A percentile compares a stretch with the other conserved stretches of the same genome.
phyloP scores from a whole-genome alignment of 805 yeast species.

The Yamadazyma paraphyllophila region DNA sequence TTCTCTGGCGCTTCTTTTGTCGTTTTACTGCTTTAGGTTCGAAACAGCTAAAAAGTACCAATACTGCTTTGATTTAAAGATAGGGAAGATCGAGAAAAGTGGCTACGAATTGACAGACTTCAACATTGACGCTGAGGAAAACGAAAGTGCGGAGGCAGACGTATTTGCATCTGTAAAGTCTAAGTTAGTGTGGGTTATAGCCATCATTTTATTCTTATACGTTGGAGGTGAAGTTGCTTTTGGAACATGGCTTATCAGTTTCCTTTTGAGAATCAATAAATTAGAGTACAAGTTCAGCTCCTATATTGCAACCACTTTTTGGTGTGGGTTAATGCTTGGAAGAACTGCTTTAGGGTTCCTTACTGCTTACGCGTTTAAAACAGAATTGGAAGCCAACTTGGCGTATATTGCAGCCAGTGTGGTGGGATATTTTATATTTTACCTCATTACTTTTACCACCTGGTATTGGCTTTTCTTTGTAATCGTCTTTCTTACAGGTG shows the following conservation, averaged over 20 bases:
- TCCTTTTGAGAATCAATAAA: conserved; percentile 39
- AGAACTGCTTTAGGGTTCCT: conserved; percentile 50
- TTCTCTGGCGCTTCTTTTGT: conserved; percentile 19
- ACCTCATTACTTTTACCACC: conserved; percentile 23
- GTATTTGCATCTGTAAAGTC: conserved; percentile 34
- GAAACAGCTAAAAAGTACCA: conserved; percentile 47
- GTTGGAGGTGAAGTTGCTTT: conserved; percentile 54
- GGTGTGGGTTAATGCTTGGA: conserved; percentile 52
- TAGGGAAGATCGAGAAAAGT: conserved; percentile 9
- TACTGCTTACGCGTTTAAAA: conserved; percentile 47
- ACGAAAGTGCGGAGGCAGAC: not conserved
- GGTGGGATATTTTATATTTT: conserved; percentile 28
- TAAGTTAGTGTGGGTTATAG: conserved; percentile 38
- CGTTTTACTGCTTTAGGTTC: conserved; percentile 30
- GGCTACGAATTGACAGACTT: conserved; percentile 3
- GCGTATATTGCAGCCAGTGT: conserved; percentile 34
- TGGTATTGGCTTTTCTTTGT: conserved; percentile 32
- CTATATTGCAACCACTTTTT: conserved; percentile 48
- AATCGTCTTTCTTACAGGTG: conserved; percentile 43
- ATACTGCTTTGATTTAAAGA: conserved; percentile 21
- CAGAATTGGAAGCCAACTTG: conserved; percentile 47
- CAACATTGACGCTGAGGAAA: conserved; percentile 1
- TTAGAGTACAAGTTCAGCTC: conserved; percentile 39
- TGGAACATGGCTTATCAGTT: conserved; percentile 54
- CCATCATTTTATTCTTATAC: conserved; percentile 44